Evolutionary conservation across 2,329 filamentous ascomycete genomes (phyloP), one percentile per base, ranked within the genome.

Genomic region (Talaromyces piceae): DNA sequence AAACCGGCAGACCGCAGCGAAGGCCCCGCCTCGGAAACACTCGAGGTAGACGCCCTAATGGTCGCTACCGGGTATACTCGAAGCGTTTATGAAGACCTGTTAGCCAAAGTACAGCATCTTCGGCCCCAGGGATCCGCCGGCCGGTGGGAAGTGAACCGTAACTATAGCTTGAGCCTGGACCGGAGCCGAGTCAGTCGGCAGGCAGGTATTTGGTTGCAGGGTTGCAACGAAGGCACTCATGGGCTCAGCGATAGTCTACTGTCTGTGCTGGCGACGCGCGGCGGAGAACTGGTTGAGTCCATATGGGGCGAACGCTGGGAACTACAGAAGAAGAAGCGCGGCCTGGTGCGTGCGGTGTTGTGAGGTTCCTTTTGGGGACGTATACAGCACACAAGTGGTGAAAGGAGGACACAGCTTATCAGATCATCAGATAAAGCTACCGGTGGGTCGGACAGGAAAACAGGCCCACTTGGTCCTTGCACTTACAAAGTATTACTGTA

Each of bases 221-320:
- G 91, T 27, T 96, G 91, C 73, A 94, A 90, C 66, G 91, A 97
- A 74, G 82, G 78, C 55, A 95, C 90, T 28, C 91, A 97, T 68
- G 91, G 91, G 54, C 71, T 94, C 70, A 89, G 87, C 65, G 87
- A 94, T 68, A 88, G 85, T 44, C 77, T 94, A 48, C 77, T 94
- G 48, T 91, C 87, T 2, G 86, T 93, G 55, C 74, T 93, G 56
- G 82, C 87, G 5, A 82, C 84, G 23, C 75, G 88, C 50, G 86
- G 86, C 28, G 87, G 86, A 23, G 87, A 93, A 71, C 82, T 93
- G 64, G 85, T 91, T 16, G 70, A 83, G 54, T 85, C 83, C 30
- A 84, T 93, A 54, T 93, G 93, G 67, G 79, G 74, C 22, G 62
- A 66, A 20, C 63, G 67, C 54, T 55, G 68, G 50, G 65, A 64